Percentiles rank a stretch among this genome's conserved stretches.
Evolutionary conservation across 257 asterid genomes (phyloP).

Genomic region (Solanum medicagineum): DNA sequence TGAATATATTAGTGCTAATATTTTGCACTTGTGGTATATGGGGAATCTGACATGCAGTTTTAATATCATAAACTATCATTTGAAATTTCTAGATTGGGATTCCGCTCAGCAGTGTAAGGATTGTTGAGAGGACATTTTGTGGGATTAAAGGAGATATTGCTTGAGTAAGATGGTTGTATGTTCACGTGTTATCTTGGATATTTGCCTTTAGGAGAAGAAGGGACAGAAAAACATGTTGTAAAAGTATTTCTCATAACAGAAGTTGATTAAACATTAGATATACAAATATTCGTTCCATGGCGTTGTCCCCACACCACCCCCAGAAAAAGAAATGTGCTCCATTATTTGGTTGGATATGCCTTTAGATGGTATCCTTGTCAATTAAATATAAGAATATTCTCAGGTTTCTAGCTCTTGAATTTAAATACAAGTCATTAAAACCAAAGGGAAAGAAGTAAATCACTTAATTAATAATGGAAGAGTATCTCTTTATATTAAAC

Average conservation of each 20-base stretch:
- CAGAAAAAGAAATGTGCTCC: neutral
- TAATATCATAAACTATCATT: neutral
- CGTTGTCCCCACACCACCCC: neutral
- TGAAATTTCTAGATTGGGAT: neutral
- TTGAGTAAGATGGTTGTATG: neutral
- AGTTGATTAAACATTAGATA: neutral
- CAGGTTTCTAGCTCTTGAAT: neutral
- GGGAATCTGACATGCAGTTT: neutral
- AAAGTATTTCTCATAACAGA: neutral
- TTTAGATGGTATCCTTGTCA: neutral
- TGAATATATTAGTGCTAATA: neutral
- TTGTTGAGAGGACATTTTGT: neutral
- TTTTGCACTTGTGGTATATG: neutral
- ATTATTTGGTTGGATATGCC: neutral
- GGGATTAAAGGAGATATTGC: neutral
- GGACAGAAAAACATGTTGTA: neutral
- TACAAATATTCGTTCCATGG: neutral
- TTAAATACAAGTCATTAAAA: neutral
- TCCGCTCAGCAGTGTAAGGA: neutral
- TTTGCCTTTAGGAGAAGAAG: neutral
- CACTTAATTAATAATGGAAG: neutral
- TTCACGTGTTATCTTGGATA: neutral
- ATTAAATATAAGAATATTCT: neutral
- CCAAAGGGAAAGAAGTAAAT: neutral
- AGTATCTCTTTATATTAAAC: neutral